phyloP scores from a whole-genome alignment of 179 eudicot genomes.

The Heliamphora pulchella region DNA sequence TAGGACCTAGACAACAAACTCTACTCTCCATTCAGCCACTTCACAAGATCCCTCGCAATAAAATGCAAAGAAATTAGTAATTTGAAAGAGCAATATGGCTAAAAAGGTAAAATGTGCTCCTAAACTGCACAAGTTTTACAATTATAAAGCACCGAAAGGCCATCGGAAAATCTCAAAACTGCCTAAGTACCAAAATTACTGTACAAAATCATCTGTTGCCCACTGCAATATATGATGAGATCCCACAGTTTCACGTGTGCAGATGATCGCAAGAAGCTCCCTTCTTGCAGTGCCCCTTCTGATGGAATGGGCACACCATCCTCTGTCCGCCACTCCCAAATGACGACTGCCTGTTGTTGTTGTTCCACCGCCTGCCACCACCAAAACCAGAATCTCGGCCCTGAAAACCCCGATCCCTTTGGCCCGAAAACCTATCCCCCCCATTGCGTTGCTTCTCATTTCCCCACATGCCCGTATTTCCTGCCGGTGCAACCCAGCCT shows the following conservation, averaged over 20 bases:
- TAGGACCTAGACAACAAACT: too few relatives aligned
- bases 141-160: constrained; percentile 7
- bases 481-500: constrained; percentile 46
- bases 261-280: constrained; percentile 39
- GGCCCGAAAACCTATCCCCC: constrained; percentile 30
- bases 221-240: background rate
- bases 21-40: background rate
- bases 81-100: background rate
- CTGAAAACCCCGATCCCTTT: constrained; percentile 24
- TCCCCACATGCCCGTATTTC: constrained; percentile 40
- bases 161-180: background rate
- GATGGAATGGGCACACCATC: constrained; percentile 34
- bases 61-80: background rate
- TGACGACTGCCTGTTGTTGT: constrained; percentile 37
- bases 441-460: constrained; percentile 41
- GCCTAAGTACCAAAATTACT: constrained; percentile 19
- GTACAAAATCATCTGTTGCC: constrained; percentile 8
- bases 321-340: constrained; percentile 38
- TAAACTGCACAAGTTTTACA: constrained; percentile 15
- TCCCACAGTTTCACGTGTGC: constrained; percentile 25
- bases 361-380: constrained; percentile 36
- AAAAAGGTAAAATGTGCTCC: constrained; percentile 9
- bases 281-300: constrained; percentile 42
- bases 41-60: background rate
- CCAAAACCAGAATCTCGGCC: constrained; percentile 21